Evolutionary conservation across 2,329 filamentous ascomycete genomes (phyloP), one percentile per base, ranked within the genome.

Genomic region (Neofusicoccum kwambonambiense): DNA sequence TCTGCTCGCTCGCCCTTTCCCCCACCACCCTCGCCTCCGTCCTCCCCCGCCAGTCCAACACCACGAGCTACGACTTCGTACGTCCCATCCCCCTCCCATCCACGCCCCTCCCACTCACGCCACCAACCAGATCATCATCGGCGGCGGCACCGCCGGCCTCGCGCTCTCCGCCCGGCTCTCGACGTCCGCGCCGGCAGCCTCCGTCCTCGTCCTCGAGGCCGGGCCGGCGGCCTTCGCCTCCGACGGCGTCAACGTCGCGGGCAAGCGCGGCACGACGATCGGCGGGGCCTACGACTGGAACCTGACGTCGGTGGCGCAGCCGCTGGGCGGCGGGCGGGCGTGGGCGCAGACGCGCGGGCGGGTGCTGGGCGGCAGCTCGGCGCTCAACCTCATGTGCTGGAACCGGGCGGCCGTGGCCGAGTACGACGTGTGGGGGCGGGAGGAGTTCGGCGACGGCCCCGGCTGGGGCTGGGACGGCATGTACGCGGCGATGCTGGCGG

Each of bases 341-440:
- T 71, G 74, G 47, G 69, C 69, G 35, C 74, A 71, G 71, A 67
- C 66, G n/a, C 68, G 72, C 34, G 74, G 73, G 9, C 73, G 72
- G 34, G 68, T 72, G 5, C 69, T 76, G 3, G 74, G 74, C 45
- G 87, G 76, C 39, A 74, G 67, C 15, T 74, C 68, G 34, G 77
- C 75, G 15, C 47, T 63, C 6, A 80, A 78, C 60, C 64, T 67
- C 9, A 67, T 70, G 37, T 68, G 70, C 42, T 64, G 72, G 22
- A 68, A 73, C 13, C 66, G 70, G n/a, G 67, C 69, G 34, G 70
- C 67, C 17, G 64, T 65, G 19, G 47, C 66, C 15, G 70, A 69
- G 41, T 27, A 75, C 52, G 82, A 89, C 72, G 80, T 79, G 0
- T 89, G 86, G 86, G 61, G n/a, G 22, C 82, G 81, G 41, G 19